phyloP scores from a whole-genome alignment of 805 yeast genomes.

The Candida nemodendra region DNA sequence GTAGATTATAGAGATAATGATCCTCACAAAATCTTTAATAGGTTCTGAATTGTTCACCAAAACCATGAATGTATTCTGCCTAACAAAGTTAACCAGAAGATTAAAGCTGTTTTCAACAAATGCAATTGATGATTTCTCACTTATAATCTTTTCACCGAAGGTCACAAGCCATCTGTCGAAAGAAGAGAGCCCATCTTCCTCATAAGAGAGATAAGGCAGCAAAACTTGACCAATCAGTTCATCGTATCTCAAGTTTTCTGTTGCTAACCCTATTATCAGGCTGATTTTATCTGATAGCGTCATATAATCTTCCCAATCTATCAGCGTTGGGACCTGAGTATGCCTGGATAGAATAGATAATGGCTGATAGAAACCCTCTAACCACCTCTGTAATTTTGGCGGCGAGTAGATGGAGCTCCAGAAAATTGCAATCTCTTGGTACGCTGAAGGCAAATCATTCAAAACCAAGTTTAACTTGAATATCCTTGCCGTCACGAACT shows the following conservation, averaged over 20 bases:
- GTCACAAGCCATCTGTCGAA: slow-evolving; percentile 23
- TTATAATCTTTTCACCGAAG: slow-evolving; percentile 14
- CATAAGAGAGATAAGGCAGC: slow-evolving; percentile 21
- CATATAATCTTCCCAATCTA: slow-evolving; percentile 21
- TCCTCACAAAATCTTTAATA: slow-evolving; percentile 16
- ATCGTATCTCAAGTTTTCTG: slow-evolving; percentile 3
- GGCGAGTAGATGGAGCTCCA: slow-evolving; percentile 5
- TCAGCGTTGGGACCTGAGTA: slow-evolving; percentile 15
- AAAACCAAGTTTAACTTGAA: slow-evolving; percentile 18
- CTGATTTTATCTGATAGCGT: slow-evolving; percentile 20
- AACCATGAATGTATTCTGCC: slow-evolving; percentile 22
- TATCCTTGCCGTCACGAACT: slow-evolving; percentile 23
- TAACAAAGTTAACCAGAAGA: slow-evolving; percentile 17
- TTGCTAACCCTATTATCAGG: slow-evolving; percentile 14
- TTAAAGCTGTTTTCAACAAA: slow-evolving; percentile 8
- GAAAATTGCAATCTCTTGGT: not conserved
- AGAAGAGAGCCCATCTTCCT: slow-evolving; percentile 11
- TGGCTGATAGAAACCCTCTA: slow-evolving; percentile 24
- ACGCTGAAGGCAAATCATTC: slow-evolving; percentile 8
- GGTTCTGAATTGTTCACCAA: slow-evolving; percentile 3
- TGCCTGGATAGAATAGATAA: slow-evolving; percentile 12
- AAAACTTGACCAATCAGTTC: slow-evolving; percentile 13
- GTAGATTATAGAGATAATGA: slow-evolving; percentile 23
- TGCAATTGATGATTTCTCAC: not conserved
- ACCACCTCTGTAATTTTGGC: slow-evolving; percentile 19